These are phyloP conservation scores for Closterium sp. DNA, from an alignment of 139 green algal species.

Conservation along the genomic window DNA sequence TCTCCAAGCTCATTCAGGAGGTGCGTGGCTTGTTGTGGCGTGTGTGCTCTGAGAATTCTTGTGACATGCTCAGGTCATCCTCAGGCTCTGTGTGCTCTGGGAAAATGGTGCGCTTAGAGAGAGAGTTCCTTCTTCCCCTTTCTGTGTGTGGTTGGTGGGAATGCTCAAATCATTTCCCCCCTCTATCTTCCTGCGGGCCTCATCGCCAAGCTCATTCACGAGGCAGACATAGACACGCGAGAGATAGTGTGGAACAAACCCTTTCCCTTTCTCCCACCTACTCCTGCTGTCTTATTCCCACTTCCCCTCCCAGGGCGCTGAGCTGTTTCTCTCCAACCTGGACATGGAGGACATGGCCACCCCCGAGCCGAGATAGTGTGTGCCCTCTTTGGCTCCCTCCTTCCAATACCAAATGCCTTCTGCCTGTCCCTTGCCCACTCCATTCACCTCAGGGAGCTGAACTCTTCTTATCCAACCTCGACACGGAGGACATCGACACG, in stretches of 20 bases:
- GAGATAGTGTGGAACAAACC: too few relatives aligned
- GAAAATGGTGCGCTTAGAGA: too few relatives aligned
- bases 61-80: too few relatives aligned
- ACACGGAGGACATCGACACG: slow-evolving; percentile 13
- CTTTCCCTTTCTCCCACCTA: neutral
- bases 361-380: neutral
- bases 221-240: too few relatives aligned
- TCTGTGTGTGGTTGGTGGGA: too few relatives aligned
- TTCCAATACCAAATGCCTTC: too few relatives aligned
- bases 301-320: slow-evolving; percentile 10
- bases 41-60: too few relatives aligned
- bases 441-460: neutral
- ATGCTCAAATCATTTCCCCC: too few relatives aligned
- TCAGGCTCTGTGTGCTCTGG: too few relatives aligned
- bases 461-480: neutral
- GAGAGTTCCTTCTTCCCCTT: too few relatives aligned
- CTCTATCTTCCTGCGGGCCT: slow-evolving; percentile 24
- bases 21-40: neutral
- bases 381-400: neutral
- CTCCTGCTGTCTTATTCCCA: neutral
- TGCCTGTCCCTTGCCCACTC: too few relatives aligned
- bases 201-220: slow-evolving; percentile 27
- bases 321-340: slow-evolving; percentile 2
- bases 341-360: slow-evolving; percentile 10
- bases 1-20: slow-evolving; percentile 29